Percentiles rank a stretch among this genome's conserved stretches.
Evolutionary conservation across 78 protist genomes (phyloP).

Genomic region (slime mould (Dictyostelium discoideum)): dicty_2.7 NC_007089.4:1891001-1891500

Average conservation of each 20-base stretch:
- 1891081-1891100: constrained; percentile 73
- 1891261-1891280: too few relatives aligned
- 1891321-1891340: constrained; percentile 46
- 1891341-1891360: background rate
- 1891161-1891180: background rate
- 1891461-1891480: background rate
- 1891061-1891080: constrained; percentile 64
- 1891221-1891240: too few relatives aligned
- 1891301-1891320: constrained; percentile 71
- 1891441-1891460: background rate
- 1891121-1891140: too few relatives aligned
- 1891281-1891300: constrained; percentile 55
- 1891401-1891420: background rate
- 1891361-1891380: background rate
- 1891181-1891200: too few relatives aligned
- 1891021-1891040: constrained; percentile 66
- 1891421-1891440: background rate
- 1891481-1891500: too few relatives aligned
- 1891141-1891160: background rate
- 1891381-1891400: background rate
- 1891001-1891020: constrained; percentile 71
- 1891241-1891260: too few relatives aligned
- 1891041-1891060: constrained; percentile 56
- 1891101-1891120: constrained; percentile 67
- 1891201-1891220: background rate